Evolutionary conservation across 2,329 filamentous ascomycete genomes (phyloP).

Genomic region (Penicillium sp.): DNA sequence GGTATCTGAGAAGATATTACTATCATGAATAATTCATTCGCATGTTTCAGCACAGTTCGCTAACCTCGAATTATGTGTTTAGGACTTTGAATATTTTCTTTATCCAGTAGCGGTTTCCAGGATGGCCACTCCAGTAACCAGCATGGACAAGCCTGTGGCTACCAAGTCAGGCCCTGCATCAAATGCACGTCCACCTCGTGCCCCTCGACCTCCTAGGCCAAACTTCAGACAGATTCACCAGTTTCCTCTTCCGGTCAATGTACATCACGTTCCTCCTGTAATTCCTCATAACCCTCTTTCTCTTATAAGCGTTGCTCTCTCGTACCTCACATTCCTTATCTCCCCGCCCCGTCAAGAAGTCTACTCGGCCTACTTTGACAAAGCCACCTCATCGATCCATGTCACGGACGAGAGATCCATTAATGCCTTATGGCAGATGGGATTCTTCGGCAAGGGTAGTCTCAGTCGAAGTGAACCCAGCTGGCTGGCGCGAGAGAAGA

Average conservation of each 20-base stretch:
- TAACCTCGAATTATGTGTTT: conserved; percentile 17
- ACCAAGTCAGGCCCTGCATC: conserved; percentile 16
- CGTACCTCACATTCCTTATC: conserved; percentile 72
- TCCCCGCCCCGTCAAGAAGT: conserved; percentile 59
- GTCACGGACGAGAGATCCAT: conserved; percentile 74
- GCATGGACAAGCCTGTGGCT: conserved; percentile 16
- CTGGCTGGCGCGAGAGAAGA: conserved; percentile 82
- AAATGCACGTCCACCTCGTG: conserved; percentile 24
- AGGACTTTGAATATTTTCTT: conserved; percentile 13
- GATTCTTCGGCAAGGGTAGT: conserved; percentile 93
- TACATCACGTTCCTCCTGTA: conserved; percentile 80
- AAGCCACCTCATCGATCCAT: conserved; percentile 77
- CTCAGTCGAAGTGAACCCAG: conserved; percentile 92
- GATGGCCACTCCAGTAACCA: conserved; percentile 25
- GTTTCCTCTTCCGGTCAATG: conserved; percentile 74
- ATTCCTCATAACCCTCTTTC: conserved; percentile 92
- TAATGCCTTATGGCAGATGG: conserved; percentile 87
- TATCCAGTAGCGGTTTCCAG: conserved; percentile 26
- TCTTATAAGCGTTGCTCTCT: conserved; percentile 73
- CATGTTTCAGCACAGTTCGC: conserved; percentile 22
- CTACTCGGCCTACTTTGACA: conserved; percentile 76
- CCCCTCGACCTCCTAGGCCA: conserved; percentile 37
- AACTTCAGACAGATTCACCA: conserved; percentile 76
- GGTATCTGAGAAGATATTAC: conserved; percentile 75
- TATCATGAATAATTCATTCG: conserved; percentile 7